Evolutionary conservation across 768 basidiomycete genomes (phyloP).

Genomic region (Lactifluus pinguis): DNA sequence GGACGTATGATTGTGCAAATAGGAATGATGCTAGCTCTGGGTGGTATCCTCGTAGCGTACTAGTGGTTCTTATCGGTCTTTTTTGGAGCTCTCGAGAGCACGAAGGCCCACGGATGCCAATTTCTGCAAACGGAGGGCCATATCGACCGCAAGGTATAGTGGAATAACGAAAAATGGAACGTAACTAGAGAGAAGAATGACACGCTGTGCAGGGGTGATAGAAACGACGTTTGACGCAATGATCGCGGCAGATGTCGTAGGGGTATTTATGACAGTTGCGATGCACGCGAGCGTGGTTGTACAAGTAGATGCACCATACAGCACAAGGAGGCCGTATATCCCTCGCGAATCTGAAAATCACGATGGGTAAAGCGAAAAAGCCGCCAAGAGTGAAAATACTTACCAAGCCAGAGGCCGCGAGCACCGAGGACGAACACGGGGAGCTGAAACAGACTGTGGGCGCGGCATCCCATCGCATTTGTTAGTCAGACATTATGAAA

Average conservation of each 20-base stretch:
- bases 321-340: conserved; percentile 54
- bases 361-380: neutral
- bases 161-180: conserved; percentile 71
- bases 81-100: conserved; percentile 1
- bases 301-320: conserved; percentile 69
- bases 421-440: conserved; percentile 71
- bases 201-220: conserved; percentile 42
- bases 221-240: conserved; percentile 28
- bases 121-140: conserved; percentile 34
- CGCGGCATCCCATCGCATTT: neutral
- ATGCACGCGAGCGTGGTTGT: conserved; percentile 75
- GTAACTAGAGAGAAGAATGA: conserved; percentile 57
- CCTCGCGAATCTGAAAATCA: conserved; percentile 35
- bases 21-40: too few species aligned
- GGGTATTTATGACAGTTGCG: conserved; percentile 45
- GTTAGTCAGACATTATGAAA: neutral
- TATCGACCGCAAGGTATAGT: conserved; percentile 63
- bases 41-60: neutral
- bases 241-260: conserved; percentile 31
- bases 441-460: conserved; percentile 53
- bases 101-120: conserved; percentile 14
- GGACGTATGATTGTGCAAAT: neutral
- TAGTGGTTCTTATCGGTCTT: neutral
- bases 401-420: conserved; percentile 49
- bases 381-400: neutral